phyloP scores from a whole-genome alignment of 805 yeast genomes.

The Candida pseudoglaebosa region DNA sequence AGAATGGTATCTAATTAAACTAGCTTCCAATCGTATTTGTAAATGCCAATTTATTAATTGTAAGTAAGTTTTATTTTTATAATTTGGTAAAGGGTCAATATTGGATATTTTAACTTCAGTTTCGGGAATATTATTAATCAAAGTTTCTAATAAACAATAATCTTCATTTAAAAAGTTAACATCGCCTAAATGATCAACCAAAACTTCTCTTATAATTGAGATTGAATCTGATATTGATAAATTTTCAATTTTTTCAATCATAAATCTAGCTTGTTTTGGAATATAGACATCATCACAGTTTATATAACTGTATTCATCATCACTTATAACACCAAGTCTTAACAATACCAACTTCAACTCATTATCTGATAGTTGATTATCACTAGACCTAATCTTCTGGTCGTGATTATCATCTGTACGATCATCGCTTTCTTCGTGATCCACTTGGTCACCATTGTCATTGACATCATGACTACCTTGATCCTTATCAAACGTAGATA shows the following conservation, averaged over 20 bases:
- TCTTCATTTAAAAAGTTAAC: slow-evolving; percentile 36
- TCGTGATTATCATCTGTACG: too few species aligned
- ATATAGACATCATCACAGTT: not conserved
- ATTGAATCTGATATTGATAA: slow-evolving; percentile 23
- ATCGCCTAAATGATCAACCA: slow-evolving; percentile 32
- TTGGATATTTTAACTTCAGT: slow-evolving; percentile 4
- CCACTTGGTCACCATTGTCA: too few species aligned
- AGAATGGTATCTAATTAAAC: slow-evolving; percentile 34
- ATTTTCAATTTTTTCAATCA: slow-evolving; percentile 27
- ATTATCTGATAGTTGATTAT: slow-evolving; percentile 1
- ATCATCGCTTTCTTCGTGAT: too few species aligned
- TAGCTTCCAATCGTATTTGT: slow-evolving; percentile 35
- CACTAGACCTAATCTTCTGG: not conserved
- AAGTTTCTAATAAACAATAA: slow-evolving; percentile 26
- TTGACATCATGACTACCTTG: too few species aligned
- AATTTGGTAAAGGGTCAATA: slow-evolving; percentile 8
- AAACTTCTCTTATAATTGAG: slow-evolving; percentile 28
- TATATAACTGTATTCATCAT: slow-evolving; percentile 11
- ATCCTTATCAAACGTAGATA: slow-evolving; percentile 7
- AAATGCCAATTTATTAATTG: slow-evolving; percentile 29
- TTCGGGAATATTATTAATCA: slow-evolving; percentile 21
- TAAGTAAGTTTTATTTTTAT: slow-evolving; percentile 20
- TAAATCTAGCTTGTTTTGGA: slow-evolving; percentile 15
- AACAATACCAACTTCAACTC: slow-evolving; percentile 16
- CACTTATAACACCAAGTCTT: slow-evolving; percentile 21